Percentiles rank a stretch among this genome's conserved stretches.
phyloP scores from a whole-genome alignment of 2,329 filamentous ascomycete species.

The Byssothecium circinans region DNA sequence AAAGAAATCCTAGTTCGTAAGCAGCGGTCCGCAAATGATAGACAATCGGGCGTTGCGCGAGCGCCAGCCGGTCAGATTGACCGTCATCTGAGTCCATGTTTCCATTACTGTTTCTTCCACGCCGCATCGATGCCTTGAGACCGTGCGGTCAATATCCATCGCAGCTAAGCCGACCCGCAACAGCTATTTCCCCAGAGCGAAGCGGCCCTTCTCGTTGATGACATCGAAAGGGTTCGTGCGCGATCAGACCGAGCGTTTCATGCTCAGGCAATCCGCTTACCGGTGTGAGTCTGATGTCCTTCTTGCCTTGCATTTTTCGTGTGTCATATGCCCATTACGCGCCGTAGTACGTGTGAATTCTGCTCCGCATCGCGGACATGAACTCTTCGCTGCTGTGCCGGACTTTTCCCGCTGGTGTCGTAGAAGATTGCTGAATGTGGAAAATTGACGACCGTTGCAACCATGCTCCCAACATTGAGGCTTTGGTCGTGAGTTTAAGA shows the following conservation, averaged over 20 bases:
- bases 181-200: background rate
- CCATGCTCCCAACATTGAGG: slow-evolving; percentile 97
- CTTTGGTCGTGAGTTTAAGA: slow-evolving; percentile 80
- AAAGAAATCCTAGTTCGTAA: slow-evolving; percentile 2
- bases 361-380: slow-evolving; percentile 86
- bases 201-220: background rate
- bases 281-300: slow-evolving; percentile 48
- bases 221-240: background rate
- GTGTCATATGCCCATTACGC: slow-evolving; percentile 79
- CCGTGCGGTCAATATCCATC: background rate
- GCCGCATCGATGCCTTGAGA: background rate
- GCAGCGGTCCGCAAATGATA: background rate
- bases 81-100: background rate
- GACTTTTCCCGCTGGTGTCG: slow-evolving; percentile 94
- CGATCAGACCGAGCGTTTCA: slow-evolving; percentile 19
- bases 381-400: slow-evolving; percentile 83
- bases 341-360: slow-evolving; percentile 90
- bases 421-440: slow-evolving; percentile 91
- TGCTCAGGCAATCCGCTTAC: slow-evolving; percentile 27
- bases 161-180: background rate
- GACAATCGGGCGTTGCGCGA: background rate
- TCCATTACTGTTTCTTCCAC: background rate
- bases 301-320: slow-evolving; percentile 89
- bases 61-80: background rate
- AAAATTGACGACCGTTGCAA: slow-evolving; percentile 93